These are phyloP conservation scores for Fusarium hostae DNA, from an alignment of 2,329 filamentous ascomycete species.

Conservation along the genomic window DNA sequence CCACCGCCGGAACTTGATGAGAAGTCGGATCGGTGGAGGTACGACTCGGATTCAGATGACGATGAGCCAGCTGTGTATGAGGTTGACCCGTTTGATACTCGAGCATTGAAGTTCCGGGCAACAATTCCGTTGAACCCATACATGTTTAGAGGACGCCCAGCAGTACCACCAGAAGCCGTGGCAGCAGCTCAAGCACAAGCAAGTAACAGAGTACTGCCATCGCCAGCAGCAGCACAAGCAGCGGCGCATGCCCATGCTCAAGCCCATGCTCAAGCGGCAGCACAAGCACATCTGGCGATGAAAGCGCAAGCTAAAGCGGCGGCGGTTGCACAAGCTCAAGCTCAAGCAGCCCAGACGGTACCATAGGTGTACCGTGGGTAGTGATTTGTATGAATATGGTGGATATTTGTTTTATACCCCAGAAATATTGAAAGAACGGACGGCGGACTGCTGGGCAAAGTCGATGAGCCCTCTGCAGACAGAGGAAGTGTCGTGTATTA, in stretches of 20 bases:
- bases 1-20: conserved; percentile 58
- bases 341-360: conserved; percentile 35
- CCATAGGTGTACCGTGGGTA: conserved; percentile 13
- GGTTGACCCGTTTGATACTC: conserved; percentile 75
- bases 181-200: conserved; percentile 38
- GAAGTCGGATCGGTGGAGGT: conserved; percentile 80
- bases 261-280: conserved; percentile 45
- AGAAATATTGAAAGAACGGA: conserved; percentile 26
- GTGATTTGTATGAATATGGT: conserved; percentile 43
- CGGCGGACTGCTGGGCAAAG: conserved; percentile 19
- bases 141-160: conserved; percentile 53
- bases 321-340: conserved; percentile 35
- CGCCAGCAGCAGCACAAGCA: conserved; percentile 33
- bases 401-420: conserved; percentile 45
- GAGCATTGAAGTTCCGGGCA: conserved; percentile 70
- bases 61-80: conserved; percentile 80
- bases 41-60: conserved; percentile 87
- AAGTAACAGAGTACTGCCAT: conserved; percentile 43
- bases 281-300: conserved; percentile 43
- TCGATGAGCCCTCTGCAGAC: conserved; percentile 1
- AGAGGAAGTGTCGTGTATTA: conserved; percentile 35
- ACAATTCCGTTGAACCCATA: conserved; percentile 63
- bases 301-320: conserved; percentile 40
- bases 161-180: conserved; percentile 45
- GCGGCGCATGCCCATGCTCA: conserved; percentile 44